Percentiles rank a stretch among this genome's conserved stretches.
Evolutionary conservation across 208 protist species (phyloP).

Genomic region (Tritrichomonas musculus): DNA sequence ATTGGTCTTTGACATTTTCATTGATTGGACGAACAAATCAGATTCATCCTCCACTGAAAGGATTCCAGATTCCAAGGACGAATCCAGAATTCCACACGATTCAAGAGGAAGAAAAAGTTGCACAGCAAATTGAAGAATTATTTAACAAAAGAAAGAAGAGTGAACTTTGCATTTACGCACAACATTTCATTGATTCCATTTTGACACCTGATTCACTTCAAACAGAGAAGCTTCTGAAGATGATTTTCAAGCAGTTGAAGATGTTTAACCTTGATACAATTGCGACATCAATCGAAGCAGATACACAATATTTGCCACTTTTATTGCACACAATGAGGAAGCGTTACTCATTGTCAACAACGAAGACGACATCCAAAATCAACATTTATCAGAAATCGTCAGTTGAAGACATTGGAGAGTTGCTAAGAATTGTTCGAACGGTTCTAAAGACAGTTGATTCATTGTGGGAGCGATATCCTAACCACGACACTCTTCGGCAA

Average conservation of each 20-base stretch:
- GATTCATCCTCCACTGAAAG: background rate
- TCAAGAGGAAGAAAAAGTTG: background rate
- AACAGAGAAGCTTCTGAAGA: background rate
- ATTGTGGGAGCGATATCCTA: background rate
- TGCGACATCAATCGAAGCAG: background rate
- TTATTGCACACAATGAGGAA: background rate
- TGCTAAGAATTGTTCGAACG: background rate
- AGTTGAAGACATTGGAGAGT: background rate
- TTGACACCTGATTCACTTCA: background rate
- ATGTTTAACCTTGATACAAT: background rate
- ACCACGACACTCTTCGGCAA: background rate
- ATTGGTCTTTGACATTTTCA: background rate
- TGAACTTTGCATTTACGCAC: background rate
- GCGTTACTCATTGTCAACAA: background rate
- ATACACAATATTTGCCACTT: background rate
- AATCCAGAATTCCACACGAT: background rate
- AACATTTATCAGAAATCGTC: constrained; percentile 28
- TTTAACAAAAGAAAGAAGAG: background rate
- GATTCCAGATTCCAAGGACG: background rate
- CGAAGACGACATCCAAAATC: background rate
- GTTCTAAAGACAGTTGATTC: background rate
- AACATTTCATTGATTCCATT: background rate
- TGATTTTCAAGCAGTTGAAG: background rate
- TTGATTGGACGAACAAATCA: background rate
- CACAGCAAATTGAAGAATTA: constrained; percentile 9